These are phyloP conservation scores for Collybiopsis luxurians DNA, from an alignment of 768 basidiomycete genomes.

Conservation along the genomic window DNA sequence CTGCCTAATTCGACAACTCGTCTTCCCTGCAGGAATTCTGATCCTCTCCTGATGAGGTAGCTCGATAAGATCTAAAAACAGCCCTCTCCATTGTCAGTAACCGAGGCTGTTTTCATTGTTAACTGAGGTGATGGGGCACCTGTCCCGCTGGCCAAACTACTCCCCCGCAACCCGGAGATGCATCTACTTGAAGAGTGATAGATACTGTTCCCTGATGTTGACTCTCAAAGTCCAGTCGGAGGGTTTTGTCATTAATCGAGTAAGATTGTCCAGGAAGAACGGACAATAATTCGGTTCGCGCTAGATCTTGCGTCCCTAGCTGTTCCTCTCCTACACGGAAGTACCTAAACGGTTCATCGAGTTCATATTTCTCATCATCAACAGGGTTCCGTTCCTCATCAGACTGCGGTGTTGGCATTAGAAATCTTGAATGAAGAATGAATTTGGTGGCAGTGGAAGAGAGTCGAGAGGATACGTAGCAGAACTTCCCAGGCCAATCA, in stretches of 20 bases:
- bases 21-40: constrained; percentile 47
- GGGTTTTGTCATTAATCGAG: constrained; percentile 2
- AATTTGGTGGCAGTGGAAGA: background rate
- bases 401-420: constrained; percentile 4
- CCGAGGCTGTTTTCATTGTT: background rate
- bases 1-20: constrained; percentile 82
- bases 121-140: constrained; percentile 39
- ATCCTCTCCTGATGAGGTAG: constrained; percentile 63
- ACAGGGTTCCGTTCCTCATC: background rate
- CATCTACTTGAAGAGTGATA: constrained; percentile 65
- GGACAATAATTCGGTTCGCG: constrained; percentile 20
- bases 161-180: constrained; percentile 88
- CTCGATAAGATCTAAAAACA: constrained; percentile 65
- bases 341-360: constrained; percentile 1
- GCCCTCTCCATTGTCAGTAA: constrained; percentile 5
- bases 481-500: background rate
- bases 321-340: constrained; percentile 6
- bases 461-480: too few species aligned
- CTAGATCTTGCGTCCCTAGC: background rate
- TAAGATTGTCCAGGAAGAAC: constrained; percentile 13
- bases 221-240: constrained; percentile 5
- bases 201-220: constrained; percentile 26
- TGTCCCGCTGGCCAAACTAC: constrained; percentile 92
- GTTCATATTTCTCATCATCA: constrained; percentile 3
- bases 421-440: background rate